Evolutionary conservation across 1,284 basidiomycete species (phyloP).

Genomic region (Heterobasidion occidentale): DNA sequence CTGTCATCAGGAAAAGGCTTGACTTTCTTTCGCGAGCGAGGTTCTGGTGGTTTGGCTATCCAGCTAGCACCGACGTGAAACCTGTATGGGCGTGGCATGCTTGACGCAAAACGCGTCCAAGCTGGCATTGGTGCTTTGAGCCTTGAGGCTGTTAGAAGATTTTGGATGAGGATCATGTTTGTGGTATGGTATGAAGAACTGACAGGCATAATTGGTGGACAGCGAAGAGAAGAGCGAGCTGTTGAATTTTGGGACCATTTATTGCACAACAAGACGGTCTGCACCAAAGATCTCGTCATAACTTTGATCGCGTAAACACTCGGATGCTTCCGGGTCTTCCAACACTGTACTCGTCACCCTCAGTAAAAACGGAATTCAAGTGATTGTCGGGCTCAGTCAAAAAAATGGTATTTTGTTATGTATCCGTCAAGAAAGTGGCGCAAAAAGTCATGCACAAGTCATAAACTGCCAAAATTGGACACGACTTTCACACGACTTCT

Average conservation of each 20-base stretch:
- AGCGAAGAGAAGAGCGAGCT: neutral
- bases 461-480: no score
- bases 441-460: no score
- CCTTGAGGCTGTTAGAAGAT: conserved; percentile 7
- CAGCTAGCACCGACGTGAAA: conserved; percentile 75
- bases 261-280: neutral
- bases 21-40: conserved; percentile 24
- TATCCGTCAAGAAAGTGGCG: no score
- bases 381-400: no score
- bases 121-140: neutral
- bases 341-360: neutral
- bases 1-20: conserved; percentile 56
- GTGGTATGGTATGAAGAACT: neutral
- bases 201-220: neutral
- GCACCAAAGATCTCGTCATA: neutral
- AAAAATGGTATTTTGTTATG: no score
- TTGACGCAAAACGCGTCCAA: conserved; percentile 13
- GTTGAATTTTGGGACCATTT: neutral
- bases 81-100: conserved; percentile 43
- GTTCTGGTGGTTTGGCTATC: conserved; percentile 62
- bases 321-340: neutral
- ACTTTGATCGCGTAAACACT: neutral
- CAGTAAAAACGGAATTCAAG: no score
- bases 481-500: no score
- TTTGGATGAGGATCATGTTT: conserved; percentile 4